These are phyloP conservation scores for Scytalidium lignicola DNA, from an alignment of 2,329 filamentous ascomycete species.

Conservation along the genomic window DNA sequence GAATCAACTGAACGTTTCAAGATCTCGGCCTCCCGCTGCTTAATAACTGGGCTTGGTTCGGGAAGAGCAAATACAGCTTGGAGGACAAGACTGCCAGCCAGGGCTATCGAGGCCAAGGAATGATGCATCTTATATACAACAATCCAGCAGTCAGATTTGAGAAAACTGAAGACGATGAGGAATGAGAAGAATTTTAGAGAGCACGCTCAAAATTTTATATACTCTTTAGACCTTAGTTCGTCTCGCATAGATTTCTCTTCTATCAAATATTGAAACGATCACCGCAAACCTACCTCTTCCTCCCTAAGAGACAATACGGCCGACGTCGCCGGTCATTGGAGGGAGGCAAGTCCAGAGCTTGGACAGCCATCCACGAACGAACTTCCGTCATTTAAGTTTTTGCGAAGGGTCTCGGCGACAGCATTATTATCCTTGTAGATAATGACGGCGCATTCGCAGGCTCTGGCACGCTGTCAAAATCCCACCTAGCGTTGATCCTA, in stretches of 20 bases:
- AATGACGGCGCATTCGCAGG: background rate
- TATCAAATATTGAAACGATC: background rate
- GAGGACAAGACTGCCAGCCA: slow-evolving; percentile 46
- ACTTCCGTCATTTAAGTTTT: background rate
- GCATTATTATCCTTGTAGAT: background rate
- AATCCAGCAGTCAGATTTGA: slow-evolving; percentile 15
- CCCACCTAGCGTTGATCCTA: too few species aligned
- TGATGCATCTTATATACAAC: slow-evolving; percentile 42
- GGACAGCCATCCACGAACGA: background rate
- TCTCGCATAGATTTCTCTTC: background rate
- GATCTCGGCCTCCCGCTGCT: slow-evolving; percentile 30
- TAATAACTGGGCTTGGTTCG: slow-evolving; percentile 23
- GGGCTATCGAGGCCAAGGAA: slow-evolving; percentile 42
- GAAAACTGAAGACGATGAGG: slow-evolving; percentile 14
- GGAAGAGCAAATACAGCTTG: slow-evolving; percentile 47
- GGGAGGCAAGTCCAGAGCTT: background rate
- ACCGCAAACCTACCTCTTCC: background rate
- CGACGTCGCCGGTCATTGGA: slow-evolving; percentile 7
- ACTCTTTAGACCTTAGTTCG: background rate
- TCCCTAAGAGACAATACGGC: slow-evolving; percentile 5
- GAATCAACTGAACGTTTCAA: slow-evolving; percentile 45
- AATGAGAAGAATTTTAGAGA: slow-evolving; percentile 2
- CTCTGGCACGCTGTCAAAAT: too few species aligned
- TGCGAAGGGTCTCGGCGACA: background rate
- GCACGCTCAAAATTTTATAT: slow-evolving; percentile 3